Evolutionary conservation across 1,139 yeast species (phyloP).

Genomic region (Nematodospora anomalae): DNA sequence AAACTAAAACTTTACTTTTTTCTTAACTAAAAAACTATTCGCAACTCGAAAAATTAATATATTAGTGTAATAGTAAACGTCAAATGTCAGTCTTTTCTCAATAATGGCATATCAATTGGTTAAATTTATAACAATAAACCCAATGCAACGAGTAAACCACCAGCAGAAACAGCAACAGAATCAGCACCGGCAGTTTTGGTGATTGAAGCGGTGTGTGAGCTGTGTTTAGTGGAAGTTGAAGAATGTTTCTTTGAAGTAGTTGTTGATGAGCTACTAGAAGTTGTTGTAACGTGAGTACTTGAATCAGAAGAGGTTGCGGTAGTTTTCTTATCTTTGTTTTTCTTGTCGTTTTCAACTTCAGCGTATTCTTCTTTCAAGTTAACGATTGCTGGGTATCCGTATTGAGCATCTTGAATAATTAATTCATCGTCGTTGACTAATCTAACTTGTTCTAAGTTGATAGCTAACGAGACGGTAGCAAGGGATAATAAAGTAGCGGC

Average conservation of each 20-base stretch:
- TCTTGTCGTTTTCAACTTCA: slow-evolving; percentile 9
- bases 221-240: slow-evolving; percentile 12
- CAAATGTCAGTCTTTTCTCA: background rate
- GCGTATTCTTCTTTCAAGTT: slow-evolving; percentile 16
- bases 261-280: slow-evolving; percentile 9
- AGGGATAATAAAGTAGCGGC: slow-evolving; percentile 14
- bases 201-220: slow-evolving; percentile 17
- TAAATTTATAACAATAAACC: slow-evolving; percentile 17
- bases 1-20: no score
- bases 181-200: slow-evolving; percentile 20
- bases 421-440: slow-evolving; percentile 17
- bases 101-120: background rate
- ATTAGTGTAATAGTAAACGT: no score
- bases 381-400: slow-evolving; percentile 15
- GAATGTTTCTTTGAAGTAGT: slow-evolving; percentile 8
- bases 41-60: no score
- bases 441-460: slow-evolving; percentile 17
- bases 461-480: slow-evolving; percentile 17
- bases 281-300: slow-evolving; percentile 2
- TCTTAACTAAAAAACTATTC: no score
- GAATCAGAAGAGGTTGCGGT: slow-evolving; percentile 6
- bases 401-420: slow-evolving; percentile 16
- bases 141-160: slow-evolving; percentile 17
- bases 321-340: slow-evolving; percentile 12
- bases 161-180: slow-evolving; percentile 14